Percentiles rank a stretch among this genome's conserved stretches.
phyloP scores from a whole-genome alignment of 148 eudicot species.

The Chenopodium berlandieri region DNA sequence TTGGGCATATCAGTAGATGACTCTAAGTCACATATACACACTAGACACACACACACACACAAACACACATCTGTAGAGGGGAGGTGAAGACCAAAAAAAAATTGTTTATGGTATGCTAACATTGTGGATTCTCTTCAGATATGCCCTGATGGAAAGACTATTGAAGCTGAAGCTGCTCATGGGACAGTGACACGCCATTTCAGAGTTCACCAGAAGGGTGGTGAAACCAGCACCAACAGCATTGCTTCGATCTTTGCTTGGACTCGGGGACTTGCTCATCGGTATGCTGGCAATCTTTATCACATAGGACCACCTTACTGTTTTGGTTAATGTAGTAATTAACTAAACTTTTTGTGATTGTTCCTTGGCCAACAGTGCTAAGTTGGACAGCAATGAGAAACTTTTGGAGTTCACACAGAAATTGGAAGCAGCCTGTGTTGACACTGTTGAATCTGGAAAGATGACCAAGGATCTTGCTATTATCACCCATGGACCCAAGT shows the following conservation, averaged over 20 bases:
- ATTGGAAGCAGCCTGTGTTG: conserved; percentile 87
- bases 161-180: conserved; percentile 97
- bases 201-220: conserved; percentile 91
- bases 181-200: conserved; percentile 92
- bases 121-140: conserved; percentile 39
- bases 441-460: conserved; percentile 81
- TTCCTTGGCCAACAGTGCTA: conserved; percentile 47
- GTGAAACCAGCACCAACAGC: conserved; percentile 96
- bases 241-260: conserved; percentile 96
- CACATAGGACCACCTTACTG: neutral
- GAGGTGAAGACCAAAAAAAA: neutral
- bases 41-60: too few species aligned
- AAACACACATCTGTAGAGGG: neutral
- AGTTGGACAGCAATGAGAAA: conserved; percentile 63
- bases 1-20: neutral
- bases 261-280: conserved; percentile 90
- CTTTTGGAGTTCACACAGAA: conserved; percentile 79
- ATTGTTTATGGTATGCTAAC: neutral
- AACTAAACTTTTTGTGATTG: neutral
- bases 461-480: conserved; percentile 99
- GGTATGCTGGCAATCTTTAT: conserved; percentile 35
- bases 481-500: conserved; percentile 83
- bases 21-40: neutral
- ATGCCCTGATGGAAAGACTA: conserved; percentile 93
- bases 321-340: neutral